Evolutionary conservation across 169 alveolate genomes (phyloP), one percentile per base, ranked within the genome.

Genomic region (Toxoplasma gondii): DNA sequence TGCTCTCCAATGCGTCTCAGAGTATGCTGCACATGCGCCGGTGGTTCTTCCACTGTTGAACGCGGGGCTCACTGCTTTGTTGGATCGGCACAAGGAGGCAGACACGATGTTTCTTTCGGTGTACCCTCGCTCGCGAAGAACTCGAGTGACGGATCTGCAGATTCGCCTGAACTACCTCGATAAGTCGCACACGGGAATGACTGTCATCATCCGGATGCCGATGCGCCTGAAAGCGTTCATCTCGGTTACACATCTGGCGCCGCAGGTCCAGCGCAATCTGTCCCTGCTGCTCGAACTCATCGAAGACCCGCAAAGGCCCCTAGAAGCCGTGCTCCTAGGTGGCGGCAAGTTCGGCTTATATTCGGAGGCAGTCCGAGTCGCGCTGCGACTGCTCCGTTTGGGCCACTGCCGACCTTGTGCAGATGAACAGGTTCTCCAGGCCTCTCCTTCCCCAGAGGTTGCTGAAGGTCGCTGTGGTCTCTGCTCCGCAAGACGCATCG

Each of bases 401-500:
- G 90, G 90, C 90, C 36, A 82, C 90, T 82, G 90, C 90, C 4
- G 38, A 22, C 41, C 58, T 17, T 82, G 90, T 31, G 24, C 90
- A 19, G 38, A 82, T 17, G 84, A 36, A 0, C 45, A n/a, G n/a
- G 1, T 31, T 16, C 9, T 7, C 44, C 39, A n/a, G 24, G 29
- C 74, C n/a, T 1, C 58, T 4, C 58, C 74, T 10, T n/a, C 39
- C 9, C 44, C 27, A 31, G 53, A 39, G 24, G 90, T 82, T 41
- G 44, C 53, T 9, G 69, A 82, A 43, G 90, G 90, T 31, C 38
- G 64, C 24, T 82, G 90, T 38, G 90, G 90, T 67, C 31, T 22
- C 54, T 82, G 90, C 67, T 22, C 38, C 27, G 90, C 84, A 1
- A 10, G 24, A 34, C 53, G 69, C 90, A 36, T 39, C 39, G 29